Evolutionary conservation across 2,329 filamentous ascomycete species (phyloP), one percentile per base, ranked within the genome.

Genomic region (Apiospora hydei): DNA sequence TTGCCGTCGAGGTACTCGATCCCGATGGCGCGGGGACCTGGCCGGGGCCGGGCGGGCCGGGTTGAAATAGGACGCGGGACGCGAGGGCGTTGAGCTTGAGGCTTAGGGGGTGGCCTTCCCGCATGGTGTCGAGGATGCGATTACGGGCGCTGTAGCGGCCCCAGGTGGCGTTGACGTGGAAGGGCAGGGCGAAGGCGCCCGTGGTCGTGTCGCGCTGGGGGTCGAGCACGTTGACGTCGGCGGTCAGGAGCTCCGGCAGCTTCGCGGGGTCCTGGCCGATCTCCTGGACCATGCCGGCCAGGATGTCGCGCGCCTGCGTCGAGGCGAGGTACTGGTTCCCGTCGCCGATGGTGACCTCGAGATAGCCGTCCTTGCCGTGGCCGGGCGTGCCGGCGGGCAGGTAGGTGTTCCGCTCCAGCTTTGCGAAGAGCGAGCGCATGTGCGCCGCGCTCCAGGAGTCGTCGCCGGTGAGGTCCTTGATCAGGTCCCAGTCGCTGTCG

Each of bases 291-390:
- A 69, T 69, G 34, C 68, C 68, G 2, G 11, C 57, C n/a, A 69
- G 47, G 18, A 69, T 24, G 21, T 69, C 68, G 34, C 43, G 38
- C 26, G 68, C 68, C 47, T 69, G 68, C n/a, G 21, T 4, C 18
- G 68, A 69, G 7, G 68, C 47, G 10, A 69, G 47, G 47, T 69
- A 69, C 21, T 69, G 68, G 68, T 69, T 69, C 11, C 68, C 68
- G 49, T 69, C 68, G 34, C 68, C 68, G n/a, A 69, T 81, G 11
- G 85, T 87, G 47, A 49, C 41, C n/a, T 73, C 70, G n/a, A 88
- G 81, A 86, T 86, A 89, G 3, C 87, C 87, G 49, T 85, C 76
- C 73, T 84, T 86, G 11, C 87, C 87, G 74, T 89, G 87, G 7
- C 85, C 86, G 16, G 74, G 51, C 16, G 76, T 75, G n/a, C 77